Evolutionary conservation across 108 stramenopile genomes (phyloP), one percentile per base, ranked within the genome.

Genomic region (Cyclotella sp.): DNA sequence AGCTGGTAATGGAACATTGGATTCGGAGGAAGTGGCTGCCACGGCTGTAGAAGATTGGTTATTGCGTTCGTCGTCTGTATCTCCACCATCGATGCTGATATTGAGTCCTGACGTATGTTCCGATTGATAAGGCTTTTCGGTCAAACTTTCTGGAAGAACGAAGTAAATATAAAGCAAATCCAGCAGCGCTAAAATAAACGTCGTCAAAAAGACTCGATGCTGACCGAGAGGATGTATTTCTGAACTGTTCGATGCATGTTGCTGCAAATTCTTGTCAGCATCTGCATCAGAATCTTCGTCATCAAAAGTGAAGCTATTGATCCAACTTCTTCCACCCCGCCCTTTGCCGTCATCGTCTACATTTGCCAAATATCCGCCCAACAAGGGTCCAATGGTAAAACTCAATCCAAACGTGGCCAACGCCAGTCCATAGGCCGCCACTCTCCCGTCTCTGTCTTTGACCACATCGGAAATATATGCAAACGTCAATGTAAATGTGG

Each of bases 401-500:
- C 88, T 90, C 68, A 99, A 85, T 1, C 98, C 98, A 75, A 96
- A 92, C 3, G 96, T 98, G 10, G 97, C 97, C 72, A 99, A 75
- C n/a, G 98, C 98, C 55, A 98, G 62, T 40, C 98, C 98, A 80
- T 96, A 99, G 0, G 97, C 98, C 10, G 95, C 87, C 13, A 98
- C 97, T 16, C 97, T 88, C 54, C 90, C 87, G 47, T 93, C 82
- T 28, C 83, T 87, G 60, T 85, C 76, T 42, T 80, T 78, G 14
- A 97, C 95, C 24, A 95, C 89, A 84, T 99, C 98, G 16, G 91
- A 85, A 46, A 99, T 99, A 85, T 99, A 99, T 7, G 97, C 96
- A 85, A 99, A 99, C 54, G 95, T 94, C 42, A 99, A 60, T 0
- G 98, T 95, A 71, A 99, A 99, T n/a, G 98, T 99, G 12, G 91